These are phyloP conservation scores for Calonectria naviculata DNA, from an alignment of 2,329 filamentous ascomycete species.

Conservation along the genomic window DNA sequence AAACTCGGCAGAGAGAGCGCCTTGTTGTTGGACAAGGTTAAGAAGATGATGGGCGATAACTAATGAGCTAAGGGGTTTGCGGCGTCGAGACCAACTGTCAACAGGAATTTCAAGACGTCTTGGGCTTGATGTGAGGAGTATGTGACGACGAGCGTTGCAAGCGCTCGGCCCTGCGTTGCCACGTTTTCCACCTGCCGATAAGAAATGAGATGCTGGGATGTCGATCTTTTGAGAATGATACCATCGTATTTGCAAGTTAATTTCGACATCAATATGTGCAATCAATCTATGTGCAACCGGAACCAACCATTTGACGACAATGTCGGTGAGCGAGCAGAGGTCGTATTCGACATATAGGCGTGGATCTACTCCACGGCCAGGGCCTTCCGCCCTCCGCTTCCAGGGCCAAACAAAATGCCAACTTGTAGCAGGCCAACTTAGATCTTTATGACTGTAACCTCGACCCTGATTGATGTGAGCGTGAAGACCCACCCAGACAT, in stretches of 20 bases:
- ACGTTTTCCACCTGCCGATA: not conserved
- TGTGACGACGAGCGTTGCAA: not conserved
- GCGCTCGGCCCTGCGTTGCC: not conserved
- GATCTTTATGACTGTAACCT: not conserved
- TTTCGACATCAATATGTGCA: not conserved
- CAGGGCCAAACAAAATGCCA: not conserved
- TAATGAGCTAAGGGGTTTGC: slow-evolving; percentile 7
- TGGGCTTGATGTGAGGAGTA: not conserved
- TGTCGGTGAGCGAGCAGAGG: not conserved
- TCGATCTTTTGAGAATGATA: slow-evolving; percentile 6
- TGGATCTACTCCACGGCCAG: not conserved
- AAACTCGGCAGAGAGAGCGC: slow-evolving; percentile 86
- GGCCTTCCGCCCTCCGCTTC: not conserved
- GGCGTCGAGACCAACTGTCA: not conserved
- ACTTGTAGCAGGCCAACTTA: not conserved
- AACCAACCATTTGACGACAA: not conserved
- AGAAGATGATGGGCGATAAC: slow-evolving; percentile 71
- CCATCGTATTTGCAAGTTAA: not conserved
- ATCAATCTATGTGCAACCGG: slow-evolving; percentile 6
- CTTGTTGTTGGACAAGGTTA: slow-evolving; percentile 81
- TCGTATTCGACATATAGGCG: not conserved
- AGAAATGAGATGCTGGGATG: not conserved
- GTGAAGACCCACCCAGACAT: not conserved
- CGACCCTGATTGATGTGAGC: not conserved
- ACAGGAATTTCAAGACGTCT: not conserved